Percentiles rank a stretch among this genome's conserved stretches.
These are phyloP conservation scores for Quercus aquifolioides DNA, from an alignment of 306 rosid species.

Conservation along the genomic window DNA sequence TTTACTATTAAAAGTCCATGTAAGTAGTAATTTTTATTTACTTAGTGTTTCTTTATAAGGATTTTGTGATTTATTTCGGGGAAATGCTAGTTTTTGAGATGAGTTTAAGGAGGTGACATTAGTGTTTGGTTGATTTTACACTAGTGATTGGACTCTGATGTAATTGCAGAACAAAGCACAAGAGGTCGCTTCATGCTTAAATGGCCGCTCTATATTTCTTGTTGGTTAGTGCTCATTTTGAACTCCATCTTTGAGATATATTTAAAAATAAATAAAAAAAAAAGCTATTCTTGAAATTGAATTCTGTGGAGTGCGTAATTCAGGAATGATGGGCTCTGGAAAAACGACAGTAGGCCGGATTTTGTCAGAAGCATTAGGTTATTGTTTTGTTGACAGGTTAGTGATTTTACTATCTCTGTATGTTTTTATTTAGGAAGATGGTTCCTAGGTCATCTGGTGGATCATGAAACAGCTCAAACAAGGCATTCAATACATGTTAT, in stretches of 20 bases:
- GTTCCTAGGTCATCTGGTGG: neutral
- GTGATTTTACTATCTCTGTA: neutral
- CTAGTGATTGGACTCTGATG: neutral
- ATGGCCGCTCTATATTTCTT: conserved; percentile 6
- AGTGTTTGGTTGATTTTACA: neutral
- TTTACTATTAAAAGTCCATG: neutral
- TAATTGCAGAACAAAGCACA: conserved; percentile 5
- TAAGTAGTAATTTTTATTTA: neutral
- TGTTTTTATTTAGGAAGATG: neutral
- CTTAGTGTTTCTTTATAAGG: too few relatives aligned
- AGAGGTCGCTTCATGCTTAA: conserved; percentile 7
- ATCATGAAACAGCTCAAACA: neutral
- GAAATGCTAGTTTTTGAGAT: too few relatives aligned
- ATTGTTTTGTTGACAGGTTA: conserved; percentile 15
- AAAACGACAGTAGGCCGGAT: conserved; percentile 14
- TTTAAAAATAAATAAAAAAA: too few relatives aligned
- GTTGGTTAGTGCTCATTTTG: neutral
- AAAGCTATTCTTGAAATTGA: neutral
- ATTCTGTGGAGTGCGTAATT: neutral
- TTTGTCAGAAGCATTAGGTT: conserved; percentile 16
- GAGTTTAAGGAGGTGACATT: neutral
- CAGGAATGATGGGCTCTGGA: conserved; percentile 18
- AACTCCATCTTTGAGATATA: neutral
- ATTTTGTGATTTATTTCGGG: too few relatives aligned
- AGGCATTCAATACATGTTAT: neutral